phyloP scores from a whole-genome alignment of 208 protist genomes.

The Entamoeba moshkovskii region DNA sequence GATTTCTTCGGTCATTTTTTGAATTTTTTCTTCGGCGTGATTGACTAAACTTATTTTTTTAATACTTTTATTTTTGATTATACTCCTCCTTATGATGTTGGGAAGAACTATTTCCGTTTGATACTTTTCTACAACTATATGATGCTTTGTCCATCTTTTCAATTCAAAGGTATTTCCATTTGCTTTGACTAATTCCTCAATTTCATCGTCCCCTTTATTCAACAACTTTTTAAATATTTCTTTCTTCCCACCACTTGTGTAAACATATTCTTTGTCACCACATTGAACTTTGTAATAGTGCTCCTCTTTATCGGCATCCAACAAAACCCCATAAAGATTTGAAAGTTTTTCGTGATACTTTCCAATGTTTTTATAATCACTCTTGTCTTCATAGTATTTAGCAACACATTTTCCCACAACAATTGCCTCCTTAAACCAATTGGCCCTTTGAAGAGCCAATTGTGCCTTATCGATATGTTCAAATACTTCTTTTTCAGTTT shows the following conservation, averaged over 20 bases:
- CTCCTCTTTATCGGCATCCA: neutral
- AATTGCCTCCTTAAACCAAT: neutral
- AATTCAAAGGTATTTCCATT: neutral
- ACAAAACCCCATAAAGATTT: neutral
- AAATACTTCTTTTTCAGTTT: neutral
- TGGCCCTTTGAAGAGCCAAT: neutral
- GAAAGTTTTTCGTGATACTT: neutral
- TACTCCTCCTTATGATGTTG: neutral
- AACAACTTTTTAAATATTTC: neutral
- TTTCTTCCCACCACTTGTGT: neutral
- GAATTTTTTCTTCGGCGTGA: neutral
- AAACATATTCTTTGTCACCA: neutral
- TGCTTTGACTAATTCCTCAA: neutral
- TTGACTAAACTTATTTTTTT: neutral
- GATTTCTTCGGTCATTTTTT: neutral
- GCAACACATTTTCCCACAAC: neutral
- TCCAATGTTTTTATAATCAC: neutral
- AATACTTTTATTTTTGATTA: neutral
- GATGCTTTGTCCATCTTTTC: neutral
- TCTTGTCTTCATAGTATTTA: neutral
- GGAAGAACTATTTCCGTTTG: neutral
- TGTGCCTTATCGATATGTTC: neutral
- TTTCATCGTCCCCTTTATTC: neutral
- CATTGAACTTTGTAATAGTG: neutral
- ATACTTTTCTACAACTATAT: neutral